phyloP scores from a whole-genome alignment of 768 basidiomycete species.

The Russula sp. region DNA sequence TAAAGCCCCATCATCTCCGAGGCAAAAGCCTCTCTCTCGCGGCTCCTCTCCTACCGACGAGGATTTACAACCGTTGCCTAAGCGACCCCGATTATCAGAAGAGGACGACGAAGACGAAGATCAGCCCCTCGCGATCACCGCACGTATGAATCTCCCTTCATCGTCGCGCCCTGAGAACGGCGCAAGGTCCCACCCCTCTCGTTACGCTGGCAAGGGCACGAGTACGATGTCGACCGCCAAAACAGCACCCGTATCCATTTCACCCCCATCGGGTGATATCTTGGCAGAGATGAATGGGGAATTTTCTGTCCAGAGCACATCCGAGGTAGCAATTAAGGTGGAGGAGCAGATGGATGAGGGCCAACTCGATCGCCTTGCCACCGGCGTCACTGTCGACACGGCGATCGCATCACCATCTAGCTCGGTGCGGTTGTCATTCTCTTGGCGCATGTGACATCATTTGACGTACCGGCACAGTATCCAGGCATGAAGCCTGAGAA shows the following conservation, averaged over 20 bases:
- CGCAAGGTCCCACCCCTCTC: conserved; percentile 33
- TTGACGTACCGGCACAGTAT: conserved; percentile 31
- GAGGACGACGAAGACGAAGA: conserved; percentile 25
- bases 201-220: conserved; percentile 48
- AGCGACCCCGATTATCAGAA: conserved; percentile 25
- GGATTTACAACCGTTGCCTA: conserved; percentile 47
- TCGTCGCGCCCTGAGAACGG: conserved; percentile 18
- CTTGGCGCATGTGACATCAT: background rate
- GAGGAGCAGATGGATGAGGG: conserved; percentile 79
- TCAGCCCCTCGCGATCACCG: conserved; percentile 32
- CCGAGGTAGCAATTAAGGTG: conserved; percentile 52
- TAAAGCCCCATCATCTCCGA: conserved; percentile 30
- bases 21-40: conserved; percentile 21
- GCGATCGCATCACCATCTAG: conserved; percentile 38
- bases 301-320: conserved; percentile 41
- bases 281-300: conserved; percentile 35
- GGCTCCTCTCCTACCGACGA: conserved; percentile 45
- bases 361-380: conserved; percentile 69
- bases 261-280: conserved; percentile 37
- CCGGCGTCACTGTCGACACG: conserved; percentile 74
- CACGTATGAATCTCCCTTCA: conserved; percentile 27
- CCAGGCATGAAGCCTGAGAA: conserved; percentile 62
- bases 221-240: conserved; percentile 58
- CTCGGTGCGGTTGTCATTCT: conserved; percentile 36
- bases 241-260: conserved; percentile 43